Evolutionary conservation across 2,329 filamentous ascomycete species (phyloP), one percentile per base, ranked within the genome.

Genomic region (Trichoderma breve): DNA sequence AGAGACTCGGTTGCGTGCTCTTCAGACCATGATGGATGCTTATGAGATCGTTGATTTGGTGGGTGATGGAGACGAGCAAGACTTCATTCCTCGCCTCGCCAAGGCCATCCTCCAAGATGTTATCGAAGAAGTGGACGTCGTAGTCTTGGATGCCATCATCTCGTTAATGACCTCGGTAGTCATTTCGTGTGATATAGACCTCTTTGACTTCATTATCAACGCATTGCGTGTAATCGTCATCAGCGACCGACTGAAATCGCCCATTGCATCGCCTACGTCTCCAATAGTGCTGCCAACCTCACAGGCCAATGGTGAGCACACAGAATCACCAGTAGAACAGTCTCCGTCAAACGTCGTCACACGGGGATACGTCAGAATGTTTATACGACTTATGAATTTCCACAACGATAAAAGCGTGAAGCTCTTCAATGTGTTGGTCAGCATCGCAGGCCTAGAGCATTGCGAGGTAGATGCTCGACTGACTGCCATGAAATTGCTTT

Each of bases 401-500:
- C 90, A 92, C 69, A 87, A 88, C 8, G 81, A 81, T 15, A 95
- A 95, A 80, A 88, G 91, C 14, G 83, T 86, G 26, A 86, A 85
- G 62, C 82, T 91, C 0, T 94, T 90, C 76, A 85, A 89, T 63
- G 84, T 88, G 9, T 81, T 95, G 6, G 82, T 95, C 55, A 84
- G 85, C 67, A 89, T 94, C 75, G 89, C 87, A 6, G 87, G 86
- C 74, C 87, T 87, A 18, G 85, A 84, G 32, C 83, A 86, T 36
- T 89, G 87, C 73, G 91, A 92, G 72, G 84, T 87, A 7, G 90
- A 93, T 80, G 90, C 92, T 66, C 90, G 93, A 7, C 83, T 96
- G 30, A 91, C 90, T 14, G 90, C 91, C 3, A 89, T 95, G 85
- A 94, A 93, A 77, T 82, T 95, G 57, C 84, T 98, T 2, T 95